Base-by-base conservation (phyloP, 495 filamentous ascomycete species). In the Neurospora hispaniola region DNA sequence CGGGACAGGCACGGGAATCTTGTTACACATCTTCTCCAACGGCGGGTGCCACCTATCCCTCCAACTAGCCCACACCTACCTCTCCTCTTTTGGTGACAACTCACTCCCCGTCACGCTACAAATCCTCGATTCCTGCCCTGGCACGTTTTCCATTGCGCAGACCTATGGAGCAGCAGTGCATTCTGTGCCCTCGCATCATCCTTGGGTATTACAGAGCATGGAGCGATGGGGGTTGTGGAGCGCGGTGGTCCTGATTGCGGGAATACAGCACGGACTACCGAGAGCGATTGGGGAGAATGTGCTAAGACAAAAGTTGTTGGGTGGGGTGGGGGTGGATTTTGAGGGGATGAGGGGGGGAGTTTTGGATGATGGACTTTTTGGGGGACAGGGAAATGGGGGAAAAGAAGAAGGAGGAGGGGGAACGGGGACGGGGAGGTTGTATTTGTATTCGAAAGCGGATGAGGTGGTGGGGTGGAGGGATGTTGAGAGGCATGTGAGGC, bases 11-110 rank as follows among this genome's bases (percentile, higher is more conserved):
- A 31, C 27, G 16, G 12, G 46, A 0, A 7, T 84, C 43, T 75
- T 84, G 8, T 70, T 85, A 0, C 84, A 85, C 75, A 74, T 77
- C 68, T 85, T 84, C 79, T 85, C 83, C 20, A 81, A 85, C 74
- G 83, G 82, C 41, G 83, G 84, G n/a, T 74, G 78, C 10, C 79
- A 78, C 74, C 83, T 80, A 9, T 73, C 76, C 42, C 74, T 76
- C 4, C 59, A 72, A 35, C 73, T 84, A 12, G 82, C 82, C 5
- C 71, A 71, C 42, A 66, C 54, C 16, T 84, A 70, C 72, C 72
- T 75, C 43, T 39, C 38, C 5, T 62, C 71, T 9, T 71, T 35
- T 10, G 75, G 42, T n/a, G n/a, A n/a, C 9, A 73, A 69, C 10
- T 8, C 18, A 2, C 4, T 59, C 6, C 48, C 48, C 5, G 46